Percentiles rank a stretch among this genome's conserved stretches.
phyloP scores from a whole-genome alignment of 2,329 filamentous ascomycete genomes.

The Trichoderma atrobrunneum region DNA sequence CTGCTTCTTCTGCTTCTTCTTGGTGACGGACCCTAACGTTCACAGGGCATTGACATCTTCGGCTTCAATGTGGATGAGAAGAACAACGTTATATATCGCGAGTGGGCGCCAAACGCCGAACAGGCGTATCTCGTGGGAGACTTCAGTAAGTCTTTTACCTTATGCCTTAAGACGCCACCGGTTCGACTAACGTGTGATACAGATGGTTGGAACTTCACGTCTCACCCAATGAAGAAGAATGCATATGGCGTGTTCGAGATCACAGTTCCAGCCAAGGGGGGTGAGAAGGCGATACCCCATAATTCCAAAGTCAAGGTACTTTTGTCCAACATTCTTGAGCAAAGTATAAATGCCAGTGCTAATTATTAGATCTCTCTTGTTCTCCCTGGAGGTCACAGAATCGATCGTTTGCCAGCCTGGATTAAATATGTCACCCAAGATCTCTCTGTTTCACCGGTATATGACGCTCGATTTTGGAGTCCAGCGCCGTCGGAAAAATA shows the following conservation, averaged over 20 bases:
- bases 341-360: not conserved
- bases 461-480: slow-evolving; percentile 97
- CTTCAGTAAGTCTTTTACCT: slow-evolving; percentile 67
- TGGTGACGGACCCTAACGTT: slow-evolving; percentile 12
- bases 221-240: slow-evolving; percentile 85
- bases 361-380: slow-evolving; percentile 71
- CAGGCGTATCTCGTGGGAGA: slow-evolving; percentile 87
- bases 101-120: slow-evolving; percentile 92
- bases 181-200: slow-evolving; percentile 30
- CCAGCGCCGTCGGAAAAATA: slow-evolving; percentile 75
- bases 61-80: slow-evolving; percentile 79
- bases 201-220: slow-evolving; percentile 83
- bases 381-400: slow-evolving; percentile 71
- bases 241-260: slow-evolving; percentile 86
- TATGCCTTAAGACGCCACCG: not conserved
- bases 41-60: slow-evolving; percentile 77
- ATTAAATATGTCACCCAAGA: slow-evolving; percentile 98
- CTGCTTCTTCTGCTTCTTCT: not conserved
- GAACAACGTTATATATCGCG: slow-evolving; percentile 84
- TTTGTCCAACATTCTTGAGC: not conserved
- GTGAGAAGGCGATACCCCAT: slow-evolving; percentile 78
- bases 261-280: slow-evolving; percentile 67
- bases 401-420: slow-evolving; percentile 91
- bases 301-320: slow-evolving; percentile 92
- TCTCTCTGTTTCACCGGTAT: slow-evolving; percentile 80